phyloP scores from a whole-genome alignment of 2,329 filamentous ascomycete genomes.

The Eutypa lata region DNA sequence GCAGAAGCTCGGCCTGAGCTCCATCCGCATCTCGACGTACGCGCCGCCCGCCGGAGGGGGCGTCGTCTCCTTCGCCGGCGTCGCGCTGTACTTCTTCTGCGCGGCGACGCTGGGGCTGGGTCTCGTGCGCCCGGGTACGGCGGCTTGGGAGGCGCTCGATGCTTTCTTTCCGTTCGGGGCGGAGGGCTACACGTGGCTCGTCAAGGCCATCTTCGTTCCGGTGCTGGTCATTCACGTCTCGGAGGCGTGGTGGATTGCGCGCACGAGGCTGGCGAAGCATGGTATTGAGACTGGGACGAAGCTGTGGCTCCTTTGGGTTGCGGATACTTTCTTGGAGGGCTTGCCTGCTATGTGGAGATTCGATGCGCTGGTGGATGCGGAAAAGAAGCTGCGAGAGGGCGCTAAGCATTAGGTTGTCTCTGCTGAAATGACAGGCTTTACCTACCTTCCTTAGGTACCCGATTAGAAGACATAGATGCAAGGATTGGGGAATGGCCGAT shows the following conservation, averaged over 20 bases:
- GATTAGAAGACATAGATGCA: no score
- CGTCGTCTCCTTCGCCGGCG: conserved; percentile 50
- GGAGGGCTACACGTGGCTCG: conserved; percentile 54
- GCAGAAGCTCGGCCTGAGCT: conserved; percentile 55
- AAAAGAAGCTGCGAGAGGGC: conserved; percentile 38
- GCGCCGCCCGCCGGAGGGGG: conserved; percentile 42
- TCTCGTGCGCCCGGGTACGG: conserved; percentile 50
- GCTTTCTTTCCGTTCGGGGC: conserved; percentile 55
- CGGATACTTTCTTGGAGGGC: conserved; percentile 53
- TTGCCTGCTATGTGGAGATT: conserved; percentile 47
- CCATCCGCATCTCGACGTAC: conserved; percentile 41
- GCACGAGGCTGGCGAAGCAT: conserved; percentile 42
- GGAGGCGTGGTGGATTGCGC: conserved; percentile 59
- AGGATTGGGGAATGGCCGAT: no score
- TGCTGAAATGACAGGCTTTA: background rate
- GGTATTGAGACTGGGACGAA: conserved; percentile 41
- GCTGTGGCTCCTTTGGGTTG: conserved; percentile 57
- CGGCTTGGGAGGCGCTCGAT: conserved; percentile 48
- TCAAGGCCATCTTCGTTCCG: conserved; percentile 54
- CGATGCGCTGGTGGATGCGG: conserved; percentile 43
- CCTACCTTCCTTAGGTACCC: no score
- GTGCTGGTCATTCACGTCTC: conserved; percentile 62
- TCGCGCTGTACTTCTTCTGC: conserved; percentile 51
- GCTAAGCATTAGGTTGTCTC: conserved; percentile 34
- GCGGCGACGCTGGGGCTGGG: conserved; percentile 43